These are phyloP conservation scores for Hyparrhenia diplandra DNA, from an alignment of 176 grass and related monocot species.

Conservation along the genomic window DNA sequence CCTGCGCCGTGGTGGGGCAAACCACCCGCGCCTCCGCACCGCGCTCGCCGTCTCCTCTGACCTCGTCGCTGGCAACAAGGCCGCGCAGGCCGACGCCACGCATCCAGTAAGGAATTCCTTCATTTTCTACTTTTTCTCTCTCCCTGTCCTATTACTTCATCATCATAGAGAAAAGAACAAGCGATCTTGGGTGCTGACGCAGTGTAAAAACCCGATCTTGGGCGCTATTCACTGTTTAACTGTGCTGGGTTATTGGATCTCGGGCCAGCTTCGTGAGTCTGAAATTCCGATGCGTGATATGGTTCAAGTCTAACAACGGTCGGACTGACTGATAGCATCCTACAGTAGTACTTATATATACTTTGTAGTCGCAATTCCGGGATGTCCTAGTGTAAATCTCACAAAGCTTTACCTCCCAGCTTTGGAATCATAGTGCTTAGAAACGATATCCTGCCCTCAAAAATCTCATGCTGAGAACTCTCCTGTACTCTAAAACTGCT, in stretches of 20 bases:
- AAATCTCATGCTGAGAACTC: background rate
- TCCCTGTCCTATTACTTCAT: no score
- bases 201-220: constrained; percentile 24
- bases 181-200: background rate
- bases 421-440: background rate
- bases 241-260: constrained; percentile 9
- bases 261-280: background rate
- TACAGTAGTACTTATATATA: no score
- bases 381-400: background rate
- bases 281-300: background rate
- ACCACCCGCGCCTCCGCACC: constrained; percentile 22
- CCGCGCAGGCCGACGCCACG: constrained; percentile 25
- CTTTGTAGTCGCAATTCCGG: background rate
- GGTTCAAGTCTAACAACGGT: background rate
- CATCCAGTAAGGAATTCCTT: constrained; percentile 23
- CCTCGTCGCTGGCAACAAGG: constrained; percentile 47
- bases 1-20: background rate
- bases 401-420: background rate
- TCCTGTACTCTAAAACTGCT: background rate
- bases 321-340: background rate
- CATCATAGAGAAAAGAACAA: background rate
- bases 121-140: background rate
- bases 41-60: constrained; percentile 60
- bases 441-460: background rate
- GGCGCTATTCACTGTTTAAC: background rate